Evolutionary conservation across 148 eudicot genomes (phyloP), one percentile per base, ranked within the genome.

Genomic region (Chenopodium album): DNA sequence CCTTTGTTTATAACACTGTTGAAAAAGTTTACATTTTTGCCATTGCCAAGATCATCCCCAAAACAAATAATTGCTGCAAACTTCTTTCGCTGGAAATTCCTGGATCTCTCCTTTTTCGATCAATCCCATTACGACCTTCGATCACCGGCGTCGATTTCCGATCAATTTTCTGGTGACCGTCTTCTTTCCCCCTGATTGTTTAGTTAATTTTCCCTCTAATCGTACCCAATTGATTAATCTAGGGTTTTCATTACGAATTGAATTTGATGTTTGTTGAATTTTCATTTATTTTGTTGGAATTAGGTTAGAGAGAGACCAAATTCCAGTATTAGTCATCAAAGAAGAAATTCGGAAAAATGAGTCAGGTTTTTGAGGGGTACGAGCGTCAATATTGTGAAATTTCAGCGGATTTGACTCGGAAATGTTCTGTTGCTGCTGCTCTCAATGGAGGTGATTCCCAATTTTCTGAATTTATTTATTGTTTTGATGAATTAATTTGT

Each of bases 371-470:
- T 48, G 87, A 85, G 59, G 79, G 84, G 29, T 85, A 81, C 19
- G 87, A 85, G 32, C 84, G 87, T 23, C 87, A 85, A 69, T 85
- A 85, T 78, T 85, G 87, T 31, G 87, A 85, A 63, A 28, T 81
- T 46, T 85, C 87, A 0, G 82, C 87, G 22, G 74, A 85, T 85
- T 85, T 85, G 76, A 78, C 84, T 29, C 78, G 78, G 19, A 85
- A 85, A 85, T 85, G 87, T 59, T 65, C 76, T 23, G 56, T 84
- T 59, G 79, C 87, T 81, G 76, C 56, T 50, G 47, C 68, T 78
- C 82, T 85, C 31, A 81, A 81, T 56, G 87, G 87, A 85, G 87
- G 87, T 85, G 64, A 81, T 32, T 75, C 28, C 29, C 20, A 1
- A 14, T 28, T 72, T 29, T 47, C 23, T 22, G 9, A 68, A 37